phyloP scores from a whole-genome alignment of 2,329 filamentous ascomycete species.

The Colletotrichum eleusines region DNA sequence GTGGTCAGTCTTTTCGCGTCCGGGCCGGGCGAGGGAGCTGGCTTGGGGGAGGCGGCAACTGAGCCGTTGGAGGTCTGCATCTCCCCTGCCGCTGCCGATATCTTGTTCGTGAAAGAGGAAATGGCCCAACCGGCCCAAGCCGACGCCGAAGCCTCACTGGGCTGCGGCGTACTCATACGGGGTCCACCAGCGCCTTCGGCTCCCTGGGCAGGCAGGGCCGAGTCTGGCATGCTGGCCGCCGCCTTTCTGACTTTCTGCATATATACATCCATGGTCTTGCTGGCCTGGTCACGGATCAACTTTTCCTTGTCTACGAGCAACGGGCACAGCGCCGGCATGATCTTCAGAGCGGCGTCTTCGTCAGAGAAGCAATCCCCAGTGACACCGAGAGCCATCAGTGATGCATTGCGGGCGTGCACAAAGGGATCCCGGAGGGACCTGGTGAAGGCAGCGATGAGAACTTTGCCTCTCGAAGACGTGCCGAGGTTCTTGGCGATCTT shows the following conservation, averaged over 20 bases:
- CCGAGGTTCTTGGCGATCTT: slow-evolving; percentile 95
- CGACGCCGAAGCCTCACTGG: slow-evolving; percentile 67
- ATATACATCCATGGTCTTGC: slow-evolving; percentile 89
- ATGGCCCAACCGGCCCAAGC: slow-evolving; percentile 98
- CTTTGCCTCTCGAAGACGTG: slow-evolving; percentile 82
- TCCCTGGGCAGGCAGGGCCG: slow-evolving; percentile 75
- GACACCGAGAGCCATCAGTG: slow-evolving; percentile 85
- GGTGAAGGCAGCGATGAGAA: slow-evolving; percentile 91
- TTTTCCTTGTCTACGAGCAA: slow-evolving; percentile 95
- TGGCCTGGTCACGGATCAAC: slow-evolving; percentile 90
- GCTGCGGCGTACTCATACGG: slow-evolving; percentile 83
- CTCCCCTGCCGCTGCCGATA: slow-evolving; percentile 85
- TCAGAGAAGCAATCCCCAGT: slow-evolving; percentile 89
- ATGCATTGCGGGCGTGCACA: slow-evolving; percentile 91
- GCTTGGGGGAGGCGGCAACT: slow-evolving; percentile 56
- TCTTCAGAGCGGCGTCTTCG: slow-evolving; percentile 86
- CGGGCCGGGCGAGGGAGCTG: slow-evolving; percentile 55
- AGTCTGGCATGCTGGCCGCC: slow-evolving; percentile 82
- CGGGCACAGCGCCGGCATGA: slow-evolving; percentile 87
- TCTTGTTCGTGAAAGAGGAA: slow-evolving; percentile 96
- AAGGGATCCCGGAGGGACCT: slow-evolving; percentile 93
- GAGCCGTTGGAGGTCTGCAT: slow-evolving; percentile 74
- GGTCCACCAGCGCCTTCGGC: slow-evolving; percentile 67
- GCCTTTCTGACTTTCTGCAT: slow-evolving; percentile 86
- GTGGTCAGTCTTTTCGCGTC: slow-evolving; percentile 54